These are phyloP conservation scores for Cladosporium sp. DNA, from an alignment of 2,329 filamentous ascomycete genomes.

Conservation along the genomic window DNA sequence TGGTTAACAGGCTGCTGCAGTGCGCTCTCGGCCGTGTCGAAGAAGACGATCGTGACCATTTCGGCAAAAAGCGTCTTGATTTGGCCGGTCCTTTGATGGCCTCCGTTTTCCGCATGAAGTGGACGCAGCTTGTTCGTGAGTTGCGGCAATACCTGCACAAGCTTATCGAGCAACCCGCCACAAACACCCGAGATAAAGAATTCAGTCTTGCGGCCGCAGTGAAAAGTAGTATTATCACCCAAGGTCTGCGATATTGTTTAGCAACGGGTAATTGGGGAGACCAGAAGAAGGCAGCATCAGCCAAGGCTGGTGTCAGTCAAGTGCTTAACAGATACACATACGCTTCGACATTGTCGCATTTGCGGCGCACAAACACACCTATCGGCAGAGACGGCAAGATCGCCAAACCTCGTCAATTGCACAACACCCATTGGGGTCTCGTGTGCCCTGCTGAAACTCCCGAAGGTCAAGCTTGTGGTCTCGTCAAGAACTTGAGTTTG, in stretches of 20 bases:
- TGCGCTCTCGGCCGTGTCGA: constrained; percentile 89
- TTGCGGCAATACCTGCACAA: constrained; percentile 86
- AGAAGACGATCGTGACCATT: constrained; percentile 96
- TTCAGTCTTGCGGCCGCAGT: constrained; percentile 90
- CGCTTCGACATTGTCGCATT: constrained; percentile 90
- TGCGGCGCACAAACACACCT: constrained; percentile 94
- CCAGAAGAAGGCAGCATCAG: constrained; percentile 94
- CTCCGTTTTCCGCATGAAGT: constrained; percentile 91
- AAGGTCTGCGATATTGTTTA: constrained; percentile 91
- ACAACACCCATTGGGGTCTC: constrained; percentile 98
- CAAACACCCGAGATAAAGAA: constrained; percentile 59
- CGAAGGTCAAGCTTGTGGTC: constrained; percentile 94
- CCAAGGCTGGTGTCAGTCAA: constrained; percentile 95
- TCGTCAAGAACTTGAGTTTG: constrained; percentile 94
- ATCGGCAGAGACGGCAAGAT: constrained; percentile 97
- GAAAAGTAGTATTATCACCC: constrained; percentile 85
- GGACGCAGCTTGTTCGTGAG: constrained; percentile 85
- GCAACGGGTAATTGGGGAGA: constrained; percentile 99
- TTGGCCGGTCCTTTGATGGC: constrained; percentile 89
- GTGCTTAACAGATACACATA: constrained; percentile 98
- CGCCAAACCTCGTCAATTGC: constrained; percentile 92
- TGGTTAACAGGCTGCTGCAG: constrained; percentile 93
- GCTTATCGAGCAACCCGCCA: constrained; percentile 62
- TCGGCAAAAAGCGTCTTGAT: constrained; percentile 97
- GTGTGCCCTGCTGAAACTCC: constrained; percentile 97